These are phyloP conservation scores for Avena sativa DNA, from an alignment of 176 grass and related monocot genomes.

Conservation along the genomic window DNA sequence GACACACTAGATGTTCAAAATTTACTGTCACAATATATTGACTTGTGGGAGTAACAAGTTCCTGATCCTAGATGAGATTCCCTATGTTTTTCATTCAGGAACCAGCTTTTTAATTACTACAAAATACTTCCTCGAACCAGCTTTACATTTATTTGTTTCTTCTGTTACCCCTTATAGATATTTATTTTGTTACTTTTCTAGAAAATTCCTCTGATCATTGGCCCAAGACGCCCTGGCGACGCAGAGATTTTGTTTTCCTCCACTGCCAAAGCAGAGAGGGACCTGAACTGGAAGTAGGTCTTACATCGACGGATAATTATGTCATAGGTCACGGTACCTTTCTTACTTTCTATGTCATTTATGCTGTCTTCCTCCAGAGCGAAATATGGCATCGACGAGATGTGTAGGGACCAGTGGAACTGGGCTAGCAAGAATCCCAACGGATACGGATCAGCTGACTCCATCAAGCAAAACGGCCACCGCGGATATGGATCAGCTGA, in stretches of 20 bases:
- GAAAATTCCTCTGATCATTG: slow-evolving; percentile 91
- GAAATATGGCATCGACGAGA: slow-evolving; percentile 77
- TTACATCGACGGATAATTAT: background rate
- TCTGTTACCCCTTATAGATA: slow-evolving; percentile 4
- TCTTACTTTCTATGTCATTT: slow-evolving; percentile 15
- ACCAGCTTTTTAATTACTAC: background rate
- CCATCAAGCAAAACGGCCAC: slow-evolving; percentile 56
- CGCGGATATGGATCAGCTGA: slow-evolving; percentile 23
- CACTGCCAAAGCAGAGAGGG: slow-evolving; percentile 84
- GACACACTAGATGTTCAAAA: slow-evolving; percentile 12
- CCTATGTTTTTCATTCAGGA: background rate
- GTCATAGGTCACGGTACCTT: background rate
- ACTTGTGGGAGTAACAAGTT: too few relatives aligned
- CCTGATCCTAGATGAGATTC: background rate
- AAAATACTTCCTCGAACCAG: background rate
- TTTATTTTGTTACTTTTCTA: slow-evolving; percentile 33
- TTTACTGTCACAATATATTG: background rate
- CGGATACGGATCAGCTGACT: slow-evolving; percentile 62
- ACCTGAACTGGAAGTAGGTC: slow-evolving; percentile 92
- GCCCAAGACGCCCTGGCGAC: slow-evolving; percentile 78
- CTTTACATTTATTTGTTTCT: background rate
- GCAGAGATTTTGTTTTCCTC: slow-evolving; percentile 82
- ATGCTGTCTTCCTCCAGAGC: slow-evolving; percentile 55
- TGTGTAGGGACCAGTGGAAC: slow-evolving; percentile 92
- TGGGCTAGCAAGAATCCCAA: slow-evolving; percentile 90